These are phyloP conservation scores for Triticum monococcum DNA, from an alignment of 176 grass and related monocot genomes.

Conservation along the genomic window DNA sequence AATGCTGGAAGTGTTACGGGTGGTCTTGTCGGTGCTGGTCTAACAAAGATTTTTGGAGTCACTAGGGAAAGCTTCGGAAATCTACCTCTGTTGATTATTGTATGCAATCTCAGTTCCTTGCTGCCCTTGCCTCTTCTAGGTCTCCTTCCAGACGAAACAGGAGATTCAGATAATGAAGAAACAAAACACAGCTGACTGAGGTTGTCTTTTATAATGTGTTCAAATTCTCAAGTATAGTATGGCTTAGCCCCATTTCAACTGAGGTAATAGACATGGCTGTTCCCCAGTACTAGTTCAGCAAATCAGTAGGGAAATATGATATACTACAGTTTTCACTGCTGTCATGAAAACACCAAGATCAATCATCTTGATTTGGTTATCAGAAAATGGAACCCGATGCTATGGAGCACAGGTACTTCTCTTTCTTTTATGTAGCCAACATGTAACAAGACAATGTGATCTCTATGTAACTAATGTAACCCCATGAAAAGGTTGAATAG, in stretches of 20 bases:
- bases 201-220: conserved; percentile 12
- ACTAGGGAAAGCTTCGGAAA: conserved; percentile 86
- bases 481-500: conserved; percentile 16
- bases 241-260: background rate
- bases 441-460: conserved; percentile 4
- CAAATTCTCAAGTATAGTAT: background rate
- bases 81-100: conserved; percentile 64
- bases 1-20: conserved; percentile 91
- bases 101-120: conserved; percentile 94
- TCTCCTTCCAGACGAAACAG: conserved; percentile 70
- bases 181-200: conserved; percentile 35
- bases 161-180: conserved; percentile 35
- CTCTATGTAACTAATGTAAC: conserved; percentile 20
- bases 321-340: background rate
- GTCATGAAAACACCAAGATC: conserved; percentile 8
- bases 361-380: conserved; percentile 16
- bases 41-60: conserved; percentile 83
- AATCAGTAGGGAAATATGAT: conserved; percentile 17
- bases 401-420: conserved; percentile 7
- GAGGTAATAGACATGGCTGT: background rate
- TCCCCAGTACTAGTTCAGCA: background rate
- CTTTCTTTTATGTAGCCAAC: background rate
- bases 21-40: conserved; percentile 81
- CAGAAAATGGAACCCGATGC: conserved; percentile 11
- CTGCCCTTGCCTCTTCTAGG: conserved; percentile 83